phyloP scores from a whole-genome alignment of 495 filamentous ascomycete species.

The Penicillium diatomitis region DNA sequence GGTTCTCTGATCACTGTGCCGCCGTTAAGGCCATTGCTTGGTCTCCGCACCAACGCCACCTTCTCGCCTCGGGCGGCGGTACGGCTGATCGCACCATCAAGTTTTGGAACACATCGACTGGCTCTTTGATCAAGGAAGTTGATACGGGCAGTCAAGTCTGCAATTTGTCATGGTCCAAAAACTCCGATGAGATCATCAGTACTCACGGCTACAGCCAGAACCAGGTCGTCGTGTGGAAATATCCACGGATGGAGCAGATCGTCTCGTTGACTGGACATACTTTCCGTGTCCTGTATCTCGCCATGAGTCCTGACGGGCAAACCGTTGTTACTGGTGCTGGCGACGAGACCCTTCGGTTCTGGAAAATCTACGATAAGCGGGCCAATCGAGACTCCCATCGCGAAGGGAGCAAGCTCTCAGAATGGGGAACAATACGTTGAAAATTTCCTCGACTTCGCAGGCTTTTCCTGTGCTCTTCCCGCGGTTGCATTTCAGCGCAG shows the following conservation, averaged over 20 bases:
- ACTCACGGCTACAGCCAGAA: slow-evolving; percentile 98
- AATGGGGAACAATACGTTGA: slow-evolving; percentile 67
- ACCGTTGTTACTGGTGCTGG: slow-evolving; percentile 93
- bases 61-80: slow-evolving; percentile 91
- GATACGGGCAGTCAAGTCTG: slow-evolving; percentile 97
- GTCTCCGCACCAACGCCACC: slow-evolving; percentile 89
- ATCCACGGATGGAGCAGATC: slow-evolving; percentile 93
- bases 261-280: slow-evolving; percentile 93
- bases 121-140: slow-evolving; percentile 68
- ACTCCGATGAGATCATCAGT: slow-evolving; percentile 91
- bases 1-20: slow-evolving; percentile 86
- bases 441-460: neutral
- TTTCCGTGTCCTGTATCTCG: slow-evolving; percentile 88
- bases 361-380: slow-evolving; percentile 82
- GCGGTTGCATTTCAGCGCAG: slow-evolving; percentile 17
- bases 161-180: slow-evolving; percentile 92
- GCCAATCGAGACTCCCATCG: slow-evolving; percentile 42
- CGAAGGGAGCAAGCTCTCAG: slow-evolving; percentile 48
- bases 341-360: slow-evolving; percentile 92
- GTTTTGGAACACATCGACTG: slow-evolving; percentile 89
- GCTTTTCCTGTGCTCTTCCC: no score
- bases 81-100: slow-evolving; percentile 94
- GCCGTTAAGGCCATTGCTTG: slow-evolving; percentile 98
- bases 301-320: slow-evolving; percentile 93
- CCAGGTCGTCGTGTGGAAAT: slow-evolving; percentile 98